These are phyloP conservation scores for Wickerhamiella brachini DNA, from an alignment of 805 yeast genomes.

Conservation along the genomic window DNA sequence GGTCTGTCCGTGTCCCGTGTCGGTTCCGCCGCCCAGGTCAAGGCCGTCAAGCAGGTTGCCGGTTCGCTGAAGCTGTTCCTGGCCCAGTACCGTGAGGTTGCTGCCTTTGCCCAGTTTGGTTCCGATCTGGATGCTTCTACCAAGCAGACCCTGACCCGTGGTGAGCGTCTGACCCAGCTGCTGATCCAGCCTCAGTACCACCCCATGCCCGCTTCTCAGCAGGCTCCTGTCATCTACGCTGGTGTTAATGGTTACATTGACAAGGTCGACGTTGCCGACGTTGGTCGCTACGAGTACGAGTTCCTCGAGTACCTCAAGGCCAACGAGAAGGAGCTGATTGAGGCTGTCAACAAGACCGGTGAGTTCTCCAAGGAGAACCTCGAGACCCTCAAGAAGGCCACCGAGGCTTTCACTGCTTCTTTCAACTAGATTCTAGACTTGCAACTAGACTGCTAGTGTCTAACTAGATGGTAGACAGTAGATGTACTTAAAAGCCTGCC, in stretches of 20 bases:
- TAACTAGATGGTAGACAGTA: background rate
- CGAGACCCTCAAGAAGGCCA: constrained; percentile 76
- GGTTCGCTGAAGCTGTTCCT: constrained; percentile 99
- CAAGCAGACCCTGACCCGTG: constrained; percentile 97
- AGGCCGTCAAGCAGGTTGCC: constrained; percentile 99
- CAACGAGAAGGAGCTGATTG: constrained; percentile 72
- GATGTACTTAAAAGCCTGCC: background rate
- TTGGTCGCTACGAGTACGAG: constrained; percentile 82
- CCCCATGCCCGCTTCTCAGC: constrained; percentile 97
- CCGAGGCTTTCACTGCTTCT: constrained; percentile 86
- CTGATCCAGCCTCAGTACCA: constrained; percentile 94
- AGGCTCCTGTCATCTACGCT: constrained; percentile 95
- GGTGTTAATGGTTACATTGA: constrained; percentile 99
- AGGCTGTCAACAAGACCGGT: constrained; percentile 79
- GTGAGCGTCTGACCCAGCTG: constrained; percentile 99
- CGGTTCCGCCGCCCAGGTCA: constrained; percentile 99
- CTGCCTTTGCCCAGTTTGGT: constrained; percentile 99
- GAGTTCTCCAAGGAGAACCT: constrained; percentile 77
- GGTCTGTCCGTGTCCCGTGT: constrained; percentile 99
- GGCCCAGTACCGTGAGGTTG: constrained; percentile 99
- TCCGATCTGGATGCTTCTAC: constrained; percentile 99
- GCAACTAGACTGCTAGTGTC: too few species aligned
- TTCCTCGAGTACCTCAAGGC: constrained; percentile 87
- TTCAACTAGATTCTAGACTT: constrained; percentile 39
- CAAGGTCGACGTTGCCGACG: constrained; percentile 65